A percentile compares a stretch with the other conserved stretches of the same genome.
These are phyloP conservation scores for Eucalyptus polybractea DNA, from an alignment of 345 rosid genomes.

Conservation along the genomic window DNA sequence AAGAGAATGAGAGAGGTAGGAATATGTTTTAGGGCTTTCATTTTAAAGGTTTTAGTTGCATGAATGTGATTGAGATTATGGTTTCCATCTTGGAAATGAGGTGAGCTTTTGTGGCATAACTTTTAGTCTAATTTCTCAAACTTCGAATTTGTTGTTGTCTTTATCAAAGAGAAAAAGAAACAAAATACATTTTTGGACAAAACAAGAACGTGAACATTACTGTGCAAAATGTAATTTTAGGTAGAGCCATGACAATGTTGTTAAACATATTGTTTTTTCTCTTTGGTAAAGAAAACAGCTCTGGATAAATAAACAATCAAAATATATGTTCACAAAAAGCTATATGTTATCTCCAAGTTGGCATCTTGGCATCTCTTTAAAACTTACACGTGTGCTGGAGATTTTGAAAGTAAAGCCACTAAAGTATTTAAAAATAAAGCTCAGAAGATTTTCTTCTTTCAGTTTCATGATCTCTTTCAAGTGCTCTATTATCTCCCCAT, in stretches of 20 bases:
- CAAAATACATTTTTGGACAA: not conserved
- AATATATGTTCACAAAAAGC: not conserved
- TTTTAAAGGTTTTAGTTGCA: not conserved
- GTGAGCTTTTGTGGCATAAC: not conserved
- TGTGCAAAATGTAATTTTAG: not conserved
- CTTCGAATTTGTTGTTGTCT: not conserved
- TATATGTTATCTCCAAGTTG: not conserved
- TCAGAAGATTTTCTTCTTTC: not conserved
- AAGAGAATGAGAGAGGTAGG: not conserved
- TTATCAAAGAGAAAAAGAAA: not conserved
- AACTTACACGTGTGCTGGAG: not conserved
- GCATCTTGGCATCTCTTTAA: not conserved
- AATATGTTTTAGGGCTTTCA: not conserved
- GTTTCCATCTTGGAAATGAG: not conserved
- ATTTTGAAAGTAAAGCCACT: not conserved
- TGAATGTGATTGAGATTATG: not conserved
- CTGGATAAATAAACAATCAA: not conserved
- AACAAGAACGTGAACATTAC: not conserved
- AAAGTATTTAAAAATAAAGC: not conserved
- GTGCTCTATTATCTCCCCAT: not conserved
- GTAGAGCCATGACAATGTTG: not conserved
- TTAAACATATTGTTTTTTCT: not conserved
- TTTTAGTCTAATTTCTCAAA: not conserved
- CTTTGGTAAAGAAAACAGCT: not conserved
- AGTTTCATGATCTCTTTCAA: not conserved